Conservation (phyloP, 2,329 filamentous ascomycete species). For the Acrocalymma vagum region DNA sequence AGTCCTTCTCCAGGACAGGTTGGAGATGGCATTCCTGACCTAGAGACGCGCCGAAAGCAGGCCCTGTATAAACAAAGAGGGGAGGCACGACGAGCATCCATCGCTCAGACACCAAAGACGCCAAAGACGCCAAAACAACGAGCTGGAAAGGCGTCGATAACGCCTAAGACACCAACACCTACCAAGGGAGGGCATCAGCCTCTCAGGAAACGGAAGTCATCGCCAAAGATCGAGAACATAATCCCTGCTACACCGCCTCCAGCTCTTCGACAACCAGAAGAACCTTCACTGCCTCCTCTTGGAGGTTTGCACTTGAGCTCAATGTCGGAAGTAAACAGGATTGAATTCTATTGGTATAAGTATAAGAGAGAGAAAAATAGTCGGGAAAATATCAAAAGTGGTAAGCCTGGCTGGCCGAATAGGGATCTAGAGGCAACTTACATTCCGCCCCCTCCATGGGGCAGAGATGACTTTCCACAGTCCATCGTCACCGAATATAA, state of each 20-base stretch:
- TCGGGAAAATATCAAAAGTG: too few relatives aligned
- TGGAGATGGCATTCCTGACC: constrained; percentile 4
- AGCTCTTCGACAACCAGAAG: too few relatives aligned
- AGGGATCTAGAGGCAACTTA: not conserved
- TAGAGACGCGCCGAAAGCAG: constrained; percentile 6
- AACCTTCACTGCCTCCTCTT: too few relatives aligned
- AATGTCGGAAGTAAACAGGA: too few relatives aligned
- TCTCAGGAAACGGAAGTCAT: not conserved
- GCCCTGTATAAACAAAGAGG: constrained; percentile 7
- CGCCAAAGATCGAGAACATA: not conserved
- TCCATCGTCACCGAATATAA: constrained; percentile 25
- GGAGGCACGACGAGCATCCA: constrained; percentile 5
- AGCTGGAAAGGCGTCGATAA: too few relatives aligned
- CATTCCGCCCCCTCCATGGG: not conserved
- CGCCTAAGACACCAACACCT: too few relatives aligned
- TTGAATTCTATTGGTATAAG: too few relatives aligned
- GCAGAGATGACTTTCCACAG: constrained; percentile 17
- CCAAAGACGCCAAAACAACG: not conserved
- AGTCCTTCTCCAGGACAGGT: constrained; percentile 4
- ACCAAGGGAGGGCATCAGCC: too few relatives aligned
- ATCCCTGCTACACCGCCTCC: constrained; percentile 1
- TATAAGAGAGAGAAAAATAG: too few relatives aligned
- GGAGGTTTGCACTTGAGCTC: too few relatives aligned
- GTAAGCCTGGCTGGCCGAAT: too few relatives aligned
- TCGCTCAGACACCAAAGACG: constrained; percentile 2